phyloP scores from a whole-genome alignment of 2,329 filamentous ascomycete species.

The Arachnomyces sp. region DNA sequence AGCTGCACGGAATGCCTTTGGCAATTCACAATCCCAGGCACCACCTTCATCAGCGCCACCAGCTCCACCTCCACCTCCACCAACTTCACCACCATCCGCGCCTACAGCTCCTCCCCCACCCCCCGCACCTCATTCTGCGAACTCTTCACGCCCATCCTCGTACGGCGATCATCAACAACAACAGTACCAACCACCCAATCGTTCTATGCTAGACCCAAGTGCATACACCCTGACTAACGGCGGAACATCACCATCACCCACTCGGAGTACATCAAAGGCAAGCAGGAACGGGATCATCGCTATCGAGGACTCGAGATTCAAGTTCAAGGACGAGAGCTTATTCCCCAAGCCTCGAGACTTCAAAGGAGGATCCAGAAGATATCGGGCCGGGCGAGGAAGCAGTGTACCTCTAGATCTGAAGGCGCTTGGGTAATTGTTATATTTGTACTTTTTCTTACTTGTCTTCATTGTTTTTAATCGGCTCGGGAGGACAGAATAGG shows the following conservation, averaged over 20 bases:
- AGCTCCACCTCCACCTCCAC: constrained; percentile 38
- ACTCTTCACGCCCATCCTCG: constrained; percentile 36
- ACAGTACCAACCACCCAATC: constrained; percentile 40
- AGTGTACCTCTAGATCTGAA: constrained; percentile 84
- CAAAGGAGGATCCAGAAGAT: constrained; percentile 62
- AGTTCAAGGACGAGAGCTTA: constrained; percentile 72
- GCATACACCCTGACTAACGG: constrained; percentile 68
- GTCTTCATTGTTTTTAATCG: background rate
- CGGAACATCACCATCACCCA: constrained; percentile 21
- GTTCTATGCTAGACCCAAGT: constrained; percentile 63
- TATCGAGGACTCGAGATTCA: constrained; percentile 74
- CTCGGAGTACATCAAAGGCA: constrained; percentile 18
- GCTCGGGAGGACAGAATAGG: no score
- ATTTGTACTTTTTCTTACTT: background rate
- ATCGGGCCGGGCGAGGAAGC: constrained; percentile 84
- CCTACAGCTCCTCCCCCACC: constrained; percentile 31
- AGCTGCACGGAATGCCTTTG: constrained; percentile 52
- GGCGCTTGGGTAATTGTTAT: constrained; percentile 33
- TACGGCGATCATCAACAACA: constrained; percentile 16
- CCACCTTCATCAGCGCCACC: constrained; percentile 33
- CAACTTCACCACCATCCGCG: constrained; percentile 39
- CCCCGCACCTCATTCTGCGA: constrained; percentile 24
- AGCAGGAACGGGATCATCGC: constrained; percentile 31
- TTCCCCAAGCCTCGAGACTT: constrained; percentile 83
- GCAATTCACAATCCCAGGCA: constrained; percentile 32